Evolutionary conservation across 2,329 filamentous ascomycete species (phyloP), one percentile per base, ranked within the genome.

Genomic region (Claviceps sp.): DNA sequence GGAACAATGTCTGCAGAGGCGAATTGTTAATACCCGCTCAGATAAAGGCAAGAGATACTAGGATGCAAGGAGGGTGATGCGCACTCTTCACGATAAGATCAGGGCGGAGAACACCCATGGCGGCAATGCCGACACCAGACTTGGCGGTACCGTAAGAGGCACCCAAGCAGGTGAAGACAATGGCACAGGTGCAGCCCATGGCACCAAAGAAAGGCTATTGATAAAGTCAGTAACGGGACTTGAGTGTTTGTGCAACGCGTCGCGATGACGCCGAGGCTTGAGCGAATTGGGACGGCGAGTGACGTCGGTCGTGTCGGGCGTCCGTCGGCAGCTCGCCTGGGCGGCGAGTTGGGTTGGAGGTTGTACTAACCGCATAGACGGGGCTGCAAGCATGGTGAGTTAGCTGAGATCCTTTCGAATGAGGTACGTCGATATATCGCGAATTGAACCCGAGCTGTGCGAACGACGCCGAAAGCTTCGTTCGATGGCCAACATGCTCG

Each of bases 51-150:
- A n/a, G 36, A 5, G 4, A 14, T 8, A 18, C 4, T 24, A 3
- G 30, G n/a, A 34, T 41, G 20, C 13, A 26, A 14, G 47, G 20
- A 38, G 47, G 24, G 40, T 40, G 51, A 56, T 54, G 61, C 89
- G 66, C 85, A 97, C 93, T 97, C 86, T 96, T 97, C 71, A 98
- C 91, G 71, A 97, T 96, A 72, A 97, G 77, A 72, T 98, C 93
- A 70, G 93, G 93, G 72, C 93, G 82, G 63, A 98, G 82, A 65
- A 97, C 91, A 86, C 90, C 91, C 87, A 97, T 96, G 63, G 90
- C 88, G 61, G 89, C 89, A 68, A 98, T 95, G 81, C 93, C 93
- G 63, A 97, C 93, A 77, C 93, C 93, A 67, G 93, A 94, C 82
- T 98, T 98, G 69, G 93, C 93, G 62, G 93, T 98, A 73, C 93